Conservation (phyloP, 495 filamentous ascomycete species). For the Paragyromitra xinjiangensis region DNA sequence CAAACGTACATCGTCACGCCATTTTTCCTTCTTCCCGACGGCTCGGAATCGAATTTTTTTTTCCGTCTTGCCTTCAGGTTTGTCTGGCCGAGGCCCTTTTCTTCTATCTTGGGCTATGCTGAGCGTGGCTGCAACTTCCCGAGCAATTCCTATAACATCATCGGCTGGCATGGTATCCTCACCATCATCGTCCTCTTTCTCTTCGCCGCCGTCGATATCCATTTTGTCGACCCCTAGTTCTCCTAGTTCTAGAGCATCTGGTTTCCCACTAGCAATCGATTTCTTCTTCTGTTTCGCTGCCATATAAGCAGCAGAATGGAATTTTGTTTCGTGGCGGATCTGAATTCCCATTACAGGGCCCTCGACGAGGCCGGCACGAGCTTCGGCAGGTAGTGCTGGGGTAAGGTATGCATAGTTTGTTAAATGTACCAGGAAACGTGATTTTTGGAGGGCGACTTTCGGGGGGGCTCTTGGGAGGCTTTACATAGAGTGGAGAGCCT, state of each 20-base stretch:
- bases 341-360: conserved; percentile 57
- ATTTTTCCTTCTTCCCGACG: conserved; percentile 50
- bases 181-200: conserved; percentile 33
- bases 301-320: conserved; percentile 35
- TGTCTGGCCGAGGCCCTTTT: conserved; percentile 48
- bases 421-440: conserved; percentile 54
- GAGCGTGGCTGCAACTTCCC: conserved; percentile 53
- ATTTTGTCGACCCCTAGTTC: conserved; percentile 38
- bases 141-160: conserved; percentile 53
- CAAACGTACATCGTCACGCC: conserved; percentile 54
- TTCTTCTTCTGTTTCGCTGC: conserved; percentile 40
- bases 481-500: conserved; percentile 14
- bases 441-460: conserved; percentile 53
- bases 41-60: conserved; percentile 54
- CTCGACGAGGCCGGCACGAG: conserved; percentile 54
- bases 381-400: conserved; percentile 52
- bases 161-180: conserved; percentile 47
- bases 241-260: conserved; percentile 21
- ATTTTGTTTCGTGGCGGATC: conserved; percentile 56
- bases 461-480: conserved; percentile 54
- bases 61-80: conserved; percentile 49
- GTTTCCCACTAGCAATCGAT: conserved; percentile 26
- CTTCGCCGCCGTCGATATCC: conserved; percentile 47
- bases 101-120: conserved; percentile 55
- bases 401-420: conserved; percentile 55